Evolutionary conservation across 768 basidiomycete species (phyloP), one percentile per base, ranked within the genome.

Genomic region (Botryobasidium botryosum): DNA sequence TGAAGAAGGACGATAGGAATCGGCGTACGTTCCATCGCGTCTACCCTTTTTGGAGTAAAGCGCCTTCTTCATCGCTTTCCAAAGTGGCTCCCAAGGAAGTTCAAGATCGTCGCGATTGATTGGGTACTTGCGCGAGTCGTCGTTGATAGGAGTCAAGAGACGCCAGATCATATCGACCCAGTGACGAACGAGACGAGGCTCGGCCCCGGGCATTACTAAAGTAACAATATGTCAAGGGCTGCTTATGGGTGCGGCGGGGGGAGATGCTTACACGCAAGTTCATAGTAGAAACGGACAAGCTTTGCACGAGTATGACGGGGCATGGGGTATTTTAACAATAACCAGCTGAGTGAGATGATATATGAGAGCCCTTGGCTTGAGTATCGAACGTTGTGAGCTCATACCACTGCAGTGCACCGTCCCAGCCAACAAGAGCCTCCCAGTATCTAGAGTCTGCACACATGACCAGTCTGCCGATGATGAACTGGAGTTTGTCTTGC

Each of bases 81-180:
- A 87, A n/a, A 87, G 65, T 8, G 81, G 77, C 49, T 64, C 50
- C 84, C 84, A 87, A 1, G 72, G 64, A 3, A 87, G 72, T 50
- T 74, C 64, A 25, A 87, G 66, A 55, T 86, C 85, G 7, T 61
- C 53, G 18, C 67, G 51, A 48, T 83, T 75, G 35, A 88, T n/a
- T n/a, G n/a, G 69, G 59, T 74, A 84, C 42, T 75, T 73, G 50
- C 70, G 73, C 40, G 64, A 51, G 35, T 79, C 75, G 5, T 72
- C 65, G 62, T 79, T 83, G 56, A 68, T 74, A 31, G 70, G 68
- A 12, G 84, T 64, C n/a, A n/a, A n/a, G 36, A 86, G 65, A 46
- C 79, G 75, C 37, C 75, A 69, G 51, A 85, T 66, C 72, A 81
- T 81, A 53, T 80, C 79, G 12, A 78, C 74, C 80, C 82, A 86